Base-by-base conservation (phyloP, 495 filamentous ascomycete genomes). In the Aspergillus leporis region DNA sequence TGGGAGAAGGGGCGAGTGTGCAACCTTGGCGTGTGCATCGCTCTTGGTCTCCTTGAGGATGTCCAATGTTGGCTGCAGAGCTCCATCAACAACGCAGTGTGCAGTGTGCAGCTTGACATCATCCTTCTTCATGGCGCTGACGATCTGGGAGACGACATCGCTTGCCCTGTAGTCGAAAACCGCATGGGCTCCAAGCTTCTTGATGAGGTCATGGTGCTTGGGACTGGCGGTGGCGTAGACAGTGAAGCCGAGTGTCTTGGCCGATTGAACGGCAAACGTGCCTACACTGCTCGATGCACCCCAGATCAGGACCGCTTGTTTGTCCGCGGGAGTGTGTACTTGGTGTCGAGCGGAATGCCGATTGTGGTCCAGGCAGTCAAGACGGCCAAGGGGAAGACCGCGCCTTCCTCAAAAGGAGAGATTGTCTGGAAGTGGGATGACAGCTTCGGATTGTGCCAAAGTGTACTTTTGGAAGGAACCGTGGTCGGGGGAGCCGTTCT, bases 251-350 rank as follows among this genome's bases (percentile, higher is more conserved):
- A 77, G 23, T 5, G 62, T 34, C 31, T 64, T 71, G 0, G 78
- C 80, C 4, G 66, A 47, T 55, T 84, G 81, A 9, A 84, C 62
- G 2, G 71, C 66, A 22, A 68, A 58, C 10, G 61, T 70, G 0
- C 80, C 78, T 5, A 82, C 67, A 53, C 73, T 80, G 46, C 73
- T 77, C 36, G 78, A 65, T 5, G 66, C 82, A 3, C 81, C 82
- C 81, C 81, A 84, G 50, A 83, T 58, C 28, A 82, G 58, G 16
- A 78, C 71, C 38, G 64, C 75, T 38, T 72, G 59, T 47, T 66
- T 71, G 7, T 71, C 65, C 50, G 52, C 45, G 4, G 68, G 55
- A 1, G n/a, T n/a, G 66, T 64, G 50, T 68, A 70, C 31, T 58
- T 58, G 43, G 66, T 65, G 22, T 70, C 58, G 10, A 65, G 66